Conservation (phyloP, 345 rosid genomes). For the Sisymbrium altissimum region DNA sequence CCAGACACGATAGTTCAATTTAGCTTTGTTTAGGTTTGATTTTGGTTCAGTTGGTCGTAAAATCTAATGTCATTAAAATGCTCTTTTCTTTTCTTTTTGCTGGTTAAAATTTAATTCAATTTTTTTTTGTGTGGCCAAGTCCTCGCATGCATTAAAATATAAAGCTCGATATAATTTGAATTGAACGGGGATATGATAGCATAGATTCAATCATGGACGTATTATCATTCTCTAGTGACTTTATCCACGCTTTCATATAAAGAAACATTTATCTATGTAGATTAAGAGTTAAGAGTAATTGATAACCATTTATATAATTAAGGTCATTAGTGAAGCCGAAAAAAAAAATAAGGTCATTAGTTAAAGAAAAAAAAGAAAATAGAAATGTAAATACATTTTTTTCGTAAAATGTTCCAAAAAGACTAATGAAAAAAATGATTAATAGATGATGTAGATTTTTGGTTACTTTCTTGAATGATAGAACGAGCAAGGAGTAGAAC, state of each 20-base stretch:
- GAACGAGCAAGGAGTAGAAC: too few species aligned
- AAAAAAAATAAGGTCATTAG: too few species aligned
- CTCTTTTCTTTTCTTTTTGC: neutral
- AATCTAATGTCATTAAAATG: neutral
- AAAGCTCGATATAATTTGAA: neutral
- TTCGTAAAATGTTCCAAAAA: too few species aligned
- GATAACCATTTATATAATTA: too few species aligned
- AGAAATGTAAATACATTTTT: too few species aligned
- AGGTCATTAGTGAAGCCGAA: too few species aligned
- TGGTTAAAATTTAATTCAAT: neutral
- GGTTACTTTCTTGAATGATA: too few species aligned
- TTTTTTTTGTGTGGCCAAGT: neutral
- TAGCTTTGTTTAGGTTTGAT: neutral
- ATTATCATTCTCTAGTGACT: neutral
- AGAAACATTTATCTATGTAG: neutral
- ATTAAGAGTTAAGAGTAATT: too few species aligned
- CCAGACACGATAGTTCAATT: neutral
- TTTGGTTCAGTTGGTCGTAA: neutral
- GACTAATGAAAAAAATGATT: too few species aligned
- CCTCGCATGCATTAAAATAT: neutral
- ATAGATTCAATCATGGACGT: neutral
- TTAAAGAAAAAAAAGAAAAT: too few species aligned
- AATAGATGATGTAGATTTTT: too few species aligned
- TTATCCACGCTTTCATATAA: neutral
- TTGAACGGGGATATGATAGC: neutral